Evolutionary conservation across 345 rosid species (phyloP).

Genomic region (Conringia planisiliqua): DNA sequence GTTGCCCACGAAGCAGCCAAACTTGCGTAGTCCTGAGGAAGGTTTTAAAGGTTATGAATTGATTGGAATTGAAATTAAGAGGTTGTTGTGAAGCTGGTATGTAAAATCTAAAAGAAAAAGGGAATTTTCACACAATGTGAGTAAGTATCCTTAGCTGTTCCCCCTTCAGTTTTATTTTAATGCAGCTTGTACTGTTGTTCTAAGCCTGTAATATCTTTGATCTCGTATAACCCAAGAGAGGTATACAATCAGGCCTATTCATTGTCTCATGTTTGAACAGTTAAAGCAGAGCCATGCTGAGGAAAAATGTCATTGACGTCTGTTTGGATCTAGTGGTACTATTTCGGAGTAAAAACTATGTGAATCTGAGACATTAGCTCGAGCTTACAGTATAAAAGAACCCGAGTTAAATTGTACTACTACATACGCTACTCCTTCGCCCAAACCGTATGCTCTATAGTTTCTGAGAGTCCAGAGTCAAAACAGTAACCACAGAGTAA

Average conservation of each 20-base stretch:
- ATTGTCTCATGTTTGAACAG: neutral
- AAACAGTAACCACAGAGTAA: too few relatives aligned
- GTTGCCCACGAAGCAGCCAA: constrained; percentile 66
- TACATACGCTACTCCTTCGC: too few relatives aligned
- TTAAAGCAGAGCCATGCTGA: neutral
- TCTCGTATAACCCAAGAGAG: neutral
- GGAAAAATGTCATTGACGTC: neutral
- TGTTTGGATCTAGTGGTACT: neutral
- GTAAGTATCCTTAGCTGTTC: too few relatives aligned
- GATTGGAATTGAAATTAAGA: constrained; percentile 39
- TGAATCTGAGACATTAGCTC: too few relatives aligned
- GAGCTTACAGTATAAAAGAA: too few relatives aligned
- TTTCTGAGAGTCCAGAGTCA: too few relatives aligned
- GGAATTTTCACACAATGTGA: neutral
- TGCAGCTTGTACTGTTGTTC: neutral
- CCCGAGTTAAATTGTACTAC: too few relatives aligned
- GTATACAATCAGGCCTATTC: neutral
- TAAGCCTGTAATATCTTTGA: neutral
- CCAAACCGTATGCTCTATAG: too few relatives aligned
- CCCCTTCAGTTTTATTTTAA: neutral
- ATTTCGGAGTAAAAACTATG: neutral
- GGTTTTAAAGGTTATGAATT: constrained; percentile 44
- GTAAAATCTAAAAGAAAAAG: neutral
- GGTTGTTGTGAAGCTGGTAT: constrained; percentile 1
- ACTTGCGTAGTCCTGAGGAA: constrained; percentile 47